Percentiles rank a stretch among this genome's conserved stretches.
Conservation (phyloP, 106 monocot genomes). For the Dendrobium chrysotoxum region DNA sequence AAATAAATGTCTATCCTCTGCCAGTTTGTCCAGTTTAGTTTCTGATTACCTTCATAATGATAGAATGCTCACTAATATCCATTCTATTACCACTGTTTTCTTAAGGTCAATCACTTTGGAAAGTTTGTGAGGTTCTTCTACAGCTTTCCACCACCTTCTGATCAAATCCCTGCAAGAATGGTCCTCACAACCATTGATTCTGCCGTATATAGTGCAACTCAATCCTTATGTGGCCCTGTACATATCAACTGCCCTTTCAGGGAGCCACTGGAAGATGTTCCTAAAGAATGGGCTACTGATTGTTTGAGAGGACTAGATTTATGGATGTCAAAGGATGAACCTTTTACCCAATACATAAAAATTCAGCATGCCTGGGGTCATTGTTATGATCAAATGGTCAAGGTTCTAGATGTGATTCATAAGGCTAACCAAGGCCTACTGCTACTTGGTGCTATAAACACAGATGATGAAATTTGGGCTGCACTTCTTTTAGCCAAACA, state of each 20-base stretch:
- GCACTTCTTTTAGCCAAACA: slow-evolving; percentile 53
- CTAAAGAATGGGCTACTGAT: slow-evolving; percentile 39
- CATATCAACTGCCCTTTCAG: slow-evolving; percentile 90
- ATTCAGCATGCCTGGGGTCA: slow-evolving; percentile 9
- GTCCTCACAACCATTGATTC: slow-evolving; percentile 89
- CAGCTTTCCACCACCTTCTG: slow-evolving; percentile 75
- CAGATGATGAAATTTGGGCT: slow-evolving; percentile 85
- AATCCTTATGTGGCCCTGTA: slow-evolving; percentile 62
- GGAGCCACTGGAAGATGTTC: slow-evolving; percentile 62
- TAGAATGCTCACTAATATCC: not conserved
- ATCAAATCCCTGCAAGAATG: slow-evolving; percentile 71
- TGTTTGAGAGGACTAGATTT: slow-evolving; percentile 67
- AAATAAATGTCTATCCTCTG: not conserved
- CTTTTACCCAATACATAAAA: slow-evolving; percentile 73
- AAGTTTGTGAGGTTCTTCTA: slow-evolving; percentile 73
- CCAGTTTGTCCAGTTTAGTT: not conserved
- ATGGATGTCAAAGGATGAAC: slow-evolving; percentile 56
- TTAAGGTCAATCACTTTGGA: slow-evolving; percentile 90
- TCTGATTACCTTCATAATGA: not conserved
- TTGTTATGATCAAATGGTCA: slow-evolving; percentile 22
- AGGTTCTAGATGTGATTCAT: slow-evolving; percentile 53
- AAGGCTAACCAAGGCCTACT: slow-evolving; percentile 51
- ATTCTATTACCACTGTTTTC: not conserved
- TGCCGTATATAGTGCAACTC: slow-evolving; percentile 62
- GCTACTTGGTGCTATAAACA: slow-evolving; percentile 58